Base-by-base conservation (phyloP, 169 alveolate species). In the Cryptosporidium baileyi region DNA sequence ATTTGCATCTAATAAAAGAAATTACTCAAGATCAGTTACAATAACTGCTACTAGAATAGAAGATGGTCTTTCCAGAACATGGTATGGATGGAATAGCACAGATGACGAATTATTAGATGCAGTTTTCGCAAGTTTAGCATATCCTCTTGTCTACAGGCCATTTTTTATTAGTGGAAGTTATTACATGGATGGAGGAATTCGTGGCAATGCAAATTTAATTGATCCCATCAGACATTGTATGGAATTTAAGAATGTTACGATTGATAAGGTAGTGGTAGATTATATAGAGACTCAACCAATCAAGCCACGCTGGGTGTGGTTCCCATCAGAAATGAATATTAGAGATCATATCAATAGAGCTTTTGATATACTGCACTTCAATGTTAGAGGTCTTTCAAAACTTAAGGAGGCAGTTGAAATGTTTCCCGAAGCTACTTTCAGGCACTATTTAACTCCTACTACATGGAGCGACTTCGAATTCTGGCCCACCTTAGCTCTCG, bases 71-170 rank as follows among this genome's bases (percentile, higher is more conserved):
- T 24, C 85, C n/a, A 51, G 65, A n/a, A 74, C 74, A 17, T 74
- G 85, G 85, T 74, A 36, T 57, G 85, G 85, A 3, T 74, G 85
- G 85, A 74, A 74, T 74, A 74, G 85, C 49, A 74, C 85, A 7
- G 85, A 57, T 19, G 67, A 57, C 6, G 74, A 74, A 41, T 59
- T 74, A 36, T 52, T 74, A 36, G 67, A 74, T 36, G 85, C 85
- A 74, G 85, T 74, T 57, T 74, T 74, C 54, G 85, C 85, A 11
- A 74, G 85, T 6, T 32, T 74, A 26, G 85, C 85, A 19, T 74
- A 74, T 54, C 85, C 85, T 38, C 49, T 74, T 5, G 85, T 74
- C n/a, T 74, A 74, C 28, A 30, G 67, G 28, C 85, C 85, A 38
- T 38, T 41, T n/a, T 74, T 52, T 74, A 60, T 74, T 7, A 30